Percentiles rank a stretch among this genome's conserved stretches.
Evolutionary conservation across 2,329 filamentous ascomycete species (phyloP).

Genomic region (Xylogone sp.): DNA sequence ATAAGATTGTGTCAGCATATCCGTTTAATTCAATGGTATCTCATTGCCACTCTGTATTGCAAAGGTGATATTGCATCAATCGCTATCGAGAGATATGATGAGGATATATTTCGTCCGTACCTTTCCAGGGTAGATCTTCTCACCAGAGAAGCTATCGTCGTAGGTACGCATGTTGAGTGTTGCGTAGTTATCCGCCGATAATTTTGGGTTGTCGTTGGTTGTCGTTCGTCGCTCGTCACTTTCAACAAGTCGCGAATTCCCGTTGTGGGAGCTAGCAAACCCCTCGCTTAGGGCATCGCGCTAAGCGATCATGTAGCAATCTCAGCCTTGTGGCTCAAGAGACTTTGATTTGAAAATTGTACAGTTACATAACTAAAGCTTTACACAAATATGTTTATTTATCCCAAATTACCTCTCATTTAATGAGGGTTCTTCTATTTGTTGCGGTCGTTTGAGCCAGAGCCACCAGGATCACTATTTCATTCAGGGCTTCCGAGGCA

Average conservation of each 20-base stretch:
- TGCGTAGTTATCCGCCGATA: constrained; percentile 20
- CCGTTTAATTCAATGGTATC: constrained; percentile 1
- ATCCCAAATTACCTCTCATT: too few species aligned
- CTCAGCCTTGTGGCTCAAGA: background rate
- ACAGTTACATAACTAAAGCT: background rate
- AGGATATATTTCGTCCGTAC: constrained; percentile 42
- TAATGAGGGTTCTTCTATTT: too few species aligned
- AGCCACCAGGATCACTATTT: too few species aligned
- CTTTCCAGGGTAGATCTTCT: constrained; percentile 80
- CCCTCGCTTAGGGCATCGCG: constrained; percentile 5
- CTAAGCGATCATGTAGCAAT: constrained; percentile 4
- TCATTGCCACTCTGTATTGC: background rate
- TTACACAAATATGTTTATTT: too few species aligned
- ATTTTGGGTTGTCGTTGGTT: constrained; percentile 21
- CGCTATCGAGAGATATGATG: background rate
- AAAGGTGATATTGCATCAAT: background rate
- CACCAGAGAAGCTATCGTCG: constrained; percentile 74
- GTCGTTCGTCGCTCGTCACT: constrained; percentile 13
- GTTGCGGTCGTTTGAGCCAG: too few species aligned
- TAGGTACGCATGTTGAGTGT: constrained; percentile 41
- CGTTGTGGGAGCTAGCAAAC: background rate
- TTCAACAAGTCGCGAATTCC: constrained; percentile 10
- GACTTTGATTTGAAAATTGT: background rate
- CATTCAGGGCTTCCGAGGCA: background rate
- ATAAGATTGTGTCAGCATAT: constrained; percentile 19